Percentiles rank a stretch among this genome's conserved stretches.
These are phyloP conservation scores for Zalaria obscura DNA, from an alignment of 2,329 filamentous ascomycete species.

Conservation along the genomic window DNA sequence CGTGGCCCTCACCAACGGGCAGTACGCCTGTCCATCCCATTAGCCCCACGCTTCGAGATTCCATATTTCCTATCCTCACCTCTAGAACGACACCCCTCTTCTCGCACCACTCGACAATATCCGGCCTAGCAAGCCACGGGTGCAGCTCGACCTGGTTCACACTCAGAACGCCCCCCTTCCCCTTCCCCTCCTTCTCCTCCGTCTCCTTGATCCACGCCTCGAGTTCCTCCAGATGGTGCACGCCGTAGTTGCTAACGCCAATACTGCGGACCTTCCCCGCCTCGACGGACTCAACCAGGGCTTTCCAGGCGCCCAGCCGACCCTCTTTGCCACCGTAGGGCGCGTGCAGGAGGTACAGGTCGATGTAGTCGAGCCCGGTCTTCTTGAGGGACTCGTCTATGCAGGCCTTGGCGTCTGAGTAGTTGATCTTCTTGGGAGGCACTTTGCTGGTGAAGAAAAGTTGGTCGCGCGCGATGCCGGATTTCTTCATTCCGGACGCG, in stretches of 20 bases:
- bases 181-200: conserved; percentile 46
- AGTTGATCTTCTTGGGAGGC: conserved; percentile 38
- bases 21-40: conserved; percentile 23
- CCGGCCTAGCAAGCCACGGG: conserved; percentile 68
- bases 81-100: conserved; percentile 34
- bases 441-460: conserved; percentile 52
- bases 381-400: conserved; percentile 49
- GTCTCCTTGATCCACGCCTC: conserved; percentile 43
- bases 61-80: conserved; percentile 7
- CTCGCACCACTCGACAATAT: conserved; percentile 66
- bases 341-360: conserved; percentile 36
- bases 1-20: conserved; percentile 27
- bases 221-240: conserved; percentile 40
- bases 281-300: conserved; percentile 38
- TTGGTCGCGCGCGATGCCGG: conserved; percentile 37
- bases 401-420: conserved; percentile 49
- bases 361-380: conserved; percentile 35
- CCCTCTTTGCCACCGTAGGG: conserved; percentile 37
- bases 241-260: conserved; percentile 41
- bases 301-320: conserved; percentile 37
- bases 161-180: conserved; percentile 56
- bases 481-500: conserved; percentile 36
- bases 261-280: conserved; percentile 38
- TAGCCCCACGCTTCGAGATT: not conserved
- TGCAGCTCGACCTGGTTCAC: conserved; percentile 86